Evolutionary conservation across 257 asterid species (phyloP).

Genomic region (Penstemon newberryi): DNA sequence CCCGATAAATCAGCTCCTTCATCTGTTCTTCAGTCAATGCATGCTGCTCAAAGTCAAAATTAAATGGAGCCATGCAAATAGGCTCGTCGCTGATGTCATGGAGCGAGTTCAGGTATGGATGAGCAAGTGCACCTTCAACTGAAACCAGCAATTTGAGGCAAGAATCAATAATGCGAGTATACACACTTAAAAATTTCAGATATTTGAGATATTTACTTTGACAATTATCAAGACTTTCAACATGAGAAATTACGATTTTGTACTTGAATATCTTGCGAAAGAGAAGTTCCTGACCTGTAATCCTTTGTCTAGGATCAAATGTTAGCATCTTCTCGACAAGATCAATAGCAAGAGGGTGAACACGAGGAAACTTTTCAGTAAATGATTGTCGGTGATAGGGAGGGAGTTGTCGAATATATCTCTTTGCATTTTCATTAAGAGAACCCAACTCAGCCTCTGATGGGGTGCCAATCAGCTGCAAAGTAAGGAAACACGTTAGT

Average conservation of each 20-base stretch:
- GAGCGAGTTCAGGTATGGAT: constrained; percentile 90
- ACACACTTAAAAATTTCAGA: neutral
- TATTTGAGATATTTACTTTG: neutral
- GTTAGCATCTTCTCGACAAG: constrained; percentile 96
- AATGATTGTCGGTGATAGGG: constrained; percentile 76
- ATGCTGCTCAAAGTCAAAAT: constrained; percentile 92
- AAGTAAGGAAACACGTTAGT: constrained; percentile 16
- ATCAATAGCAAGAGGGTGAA: constrained; percentile 92
- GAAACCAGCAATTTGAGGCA: constrained; percentile 20
- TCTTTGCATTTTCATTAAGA: constrained; percentile 86
- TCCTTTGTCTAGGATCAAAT: constrained; percentile 89
- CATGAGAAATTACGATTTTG: neutral
- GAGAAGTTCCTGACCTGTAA: constrained; percentile 59
- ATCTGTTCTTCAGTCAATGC: constrained; percentile 91
- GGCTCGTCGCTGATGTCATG: constrained; percentile 98
- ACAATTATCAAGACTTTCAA: neutral
- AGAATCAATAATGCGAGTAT: no score
- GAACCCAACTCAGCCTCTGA: constrained; percentile 88
- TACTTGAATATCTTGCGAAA: neutral
- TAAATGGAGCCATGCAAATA: constrained; percentile 69
- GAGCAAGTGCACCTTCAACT: constrained; percentile 94
- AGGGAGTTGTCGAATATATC: constrained; percentile 85
- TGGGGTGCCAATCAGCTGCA: constrained; percentile 94
- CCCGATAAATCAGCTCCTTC: constrained; percentile 93
- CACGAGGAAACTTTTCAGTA: constrained; percentile 77